Conservation (phyloP, 2,329 filamentous ascomycete genomes). For the Uncinocarpus reesii region DNA sequence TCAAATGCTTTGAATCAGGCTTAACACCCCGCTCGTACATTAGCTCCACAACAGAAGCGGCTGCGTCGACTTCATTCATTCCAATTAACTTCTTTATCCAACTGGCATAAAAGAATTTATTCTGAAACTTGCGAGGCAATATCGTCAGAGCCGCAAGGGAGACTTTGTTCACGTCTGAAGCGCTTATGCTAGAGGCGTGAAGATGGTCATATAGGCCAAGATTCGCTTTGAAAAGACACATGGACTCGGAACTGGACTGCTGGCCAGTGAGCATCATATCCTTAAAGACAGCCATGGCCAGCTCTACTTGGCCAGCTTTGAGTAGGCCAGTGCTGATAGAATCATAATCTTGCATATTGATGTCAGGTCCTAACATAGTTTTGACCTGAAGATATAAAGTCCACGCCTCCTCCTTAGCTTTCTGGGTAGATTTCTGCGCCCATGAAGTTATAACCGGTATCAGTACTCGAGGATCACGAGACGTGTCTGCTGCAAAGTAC, state of each 20-base stretch:
- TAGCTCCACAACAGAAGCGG: slow-evolving; percentile 60
- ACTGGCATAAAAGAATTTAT: slow-evolving; percentile 75
- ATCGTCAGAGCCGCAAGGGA: slow-evolving; percentile 42
- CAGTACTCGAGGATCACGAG: slow-evolving; percentile 31
- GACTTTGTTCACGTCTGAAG: slow-evolving; percentile 39
- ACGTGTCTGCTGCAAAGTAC: slow-evolving; percentile 29
- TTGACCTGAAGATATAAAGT: slow-evolving; percentile 56
- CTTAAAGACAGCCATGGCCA: slow-evolving; percentile 66
- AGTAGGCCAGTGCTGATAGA: slow-evolving; percentile 61
- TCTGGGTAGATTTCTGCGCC: slow-evolving; percentile 43
- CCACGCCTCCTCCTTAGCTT: slow-evolving; percentile 53
- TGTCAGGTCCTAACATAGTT: slow-evolving; percentile 47
- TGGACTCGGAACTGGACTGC: slow-evolving; percentile 36
- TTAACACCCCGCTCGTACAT: slow-evolving; percentile 61
- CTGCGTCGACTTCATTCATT: slow-evolving; percentile 58
- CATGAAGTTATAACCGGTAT: slow-evolving; percentile 61
- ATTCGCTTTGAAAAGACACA: slow-evolving; percentile 36
- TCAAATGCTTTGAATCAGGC: slow-evolving; percentile 65
- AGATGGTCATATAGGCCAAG: slow-evolving; percentile 33
- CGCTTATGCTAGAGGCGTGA: slow-evolving; percentile 34
- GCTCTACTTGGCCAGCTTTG: slow-evolving; percentile 51
- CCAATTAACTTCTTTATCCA: slow-evolving; percentile 80
- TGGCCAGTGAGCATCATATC: slow-evolving; percentile 71
- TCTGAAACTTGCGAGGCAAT: slow-evolving; percentile 47
- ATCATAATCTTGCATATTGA: slow-evolving; percentile 68